phyloP scores from a whole-genome alignment of 352 stramenopile genomes.

The Phytophthora litchii region DNA sequence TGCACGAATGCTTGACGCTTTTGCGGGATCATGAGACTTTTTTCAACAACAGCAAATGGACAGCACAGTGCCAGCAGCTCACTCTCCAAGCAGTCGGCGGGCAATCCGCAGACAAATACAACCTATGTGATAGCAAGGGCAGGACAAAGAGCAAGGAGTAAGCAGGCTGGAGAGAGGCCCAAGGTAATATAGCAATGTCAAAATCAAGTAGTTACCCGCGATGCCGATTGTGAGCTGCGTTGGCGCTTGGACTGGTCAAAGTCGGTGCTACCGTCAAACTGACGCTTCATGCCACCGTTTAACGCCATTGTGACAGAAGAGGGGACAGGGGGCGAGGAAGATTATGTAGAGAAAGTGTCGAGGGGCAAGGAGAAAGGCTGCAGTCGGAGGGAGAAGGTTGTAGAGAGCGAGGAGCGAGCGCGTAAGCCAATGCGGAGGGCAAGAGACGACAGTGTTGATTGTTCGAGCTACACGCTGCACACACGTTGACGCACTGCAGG shows the following conservation, averaged over 20 bases:
- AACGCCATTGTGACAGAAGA: constrained; percentile 18
- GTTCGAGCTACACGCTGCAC: constrained; percentile 16
- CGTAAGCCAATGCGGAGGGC: constrained; percentile 17
- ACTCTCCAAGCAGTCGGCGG: constrained; percentile 79
- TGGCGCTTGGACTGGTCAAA: constrained; percentile 44
- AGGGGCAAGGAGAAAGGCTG: constrained; percentile 8
- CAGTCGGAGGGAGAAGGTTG: constrained; percentile 4
- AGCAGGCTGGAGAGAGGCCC: constrained; percentile 12
- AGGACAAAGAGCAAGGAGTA: constrained; percentile 35
- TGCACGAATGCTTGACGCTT: constrained; percentile 86
- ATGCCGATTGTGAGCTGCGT: constrained; percentile 41
- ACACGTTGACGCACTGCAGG: constrained; percentile 9
- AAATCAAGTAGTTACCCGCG: constrained; percentile 47
- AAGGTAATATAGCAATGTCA: constrained; percentile 2
- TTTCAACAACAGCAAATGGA: constrained; percentile 83
- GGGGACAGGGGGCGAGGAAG: neutral
- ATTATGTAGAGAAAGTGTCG: constrained; percentile 8
- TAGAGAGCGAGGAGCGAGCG: constrained; percentile 10
- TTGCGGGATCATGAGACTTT: constrained; percentile 72
- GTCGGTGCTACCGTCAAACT: constrained; percentile 38
- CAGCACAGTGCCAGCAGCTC: constrained; percentile 83
- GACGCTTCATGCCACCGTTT: constrained; percentile 49
- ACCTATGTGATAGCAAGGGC: constrained; percentile 46
- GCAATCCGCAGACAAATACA: constrained; percentile 78
- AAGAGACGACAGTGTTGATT: constrained; percentile 22